Base-by-base conservation (phyloP, 2,329 filamentous ascomycete species). In the Magnaporthiopsis incrustans region DNA sequence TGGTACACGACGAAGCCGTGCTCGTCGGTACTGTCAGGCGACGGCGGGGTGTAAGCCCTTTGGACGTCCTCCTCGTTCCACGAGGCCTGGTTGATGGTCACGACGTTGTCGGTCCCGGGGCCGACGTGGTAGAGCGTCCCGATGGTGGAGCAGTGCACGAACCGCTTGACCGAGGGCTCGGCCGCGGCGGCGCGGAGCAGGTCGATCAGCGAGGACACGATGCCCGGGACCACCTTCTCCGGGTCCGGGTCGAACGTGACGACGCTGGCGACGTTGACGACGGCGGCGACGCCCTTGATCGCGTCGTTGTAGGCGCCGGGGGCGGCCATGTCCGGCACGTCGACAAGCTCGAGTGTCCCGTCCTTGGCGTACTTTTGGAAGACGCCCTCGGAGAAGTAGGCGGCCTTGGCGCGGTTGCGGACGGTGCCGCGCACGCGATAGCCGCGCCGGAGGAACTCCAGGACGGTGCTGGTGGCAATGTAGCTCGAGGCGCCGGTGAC, bases 381-480 rank as follows among this genome's bases (percentile, higher is more conserved):
- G 0, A 70, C 62, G 1, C 68, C 64, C 1, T 58, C 44, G 53
- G 65, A 61, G 27, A 67, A 61, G 32, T 38, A 65, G 0, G 70
- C 63, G 35, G 68, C 71, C 65, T 76, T 78, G 2, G 70, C 67
- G 0, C 65, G 33, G 59, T 73, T 68, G 0, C 79, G 78, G 18
- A 76, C 75, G 2, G 77, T 79, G 0, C 79, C 80, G 18, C 78
- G 77, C 22, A 82, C 79, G 4, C 72, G 73, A 66, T 77, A 81
- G 8, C 79, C 79, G 0, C 69, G 68, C 0, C 68, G 62, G 22
- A 66, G 63, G 12, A 66, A 62, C 30, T 60, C 27, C 25, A 64
- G 62, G 6, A 61, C 60, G 32, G 64, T 33, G 33, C 64, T 60
- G 26, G 62, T 60, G 32, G 27, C 65, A 6, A 66, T 64, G 60